phyloP scores from a whole-genome alignment of 2,329 filamentous ascomycete species.

The Microsporum ferrugineum region DNA sequence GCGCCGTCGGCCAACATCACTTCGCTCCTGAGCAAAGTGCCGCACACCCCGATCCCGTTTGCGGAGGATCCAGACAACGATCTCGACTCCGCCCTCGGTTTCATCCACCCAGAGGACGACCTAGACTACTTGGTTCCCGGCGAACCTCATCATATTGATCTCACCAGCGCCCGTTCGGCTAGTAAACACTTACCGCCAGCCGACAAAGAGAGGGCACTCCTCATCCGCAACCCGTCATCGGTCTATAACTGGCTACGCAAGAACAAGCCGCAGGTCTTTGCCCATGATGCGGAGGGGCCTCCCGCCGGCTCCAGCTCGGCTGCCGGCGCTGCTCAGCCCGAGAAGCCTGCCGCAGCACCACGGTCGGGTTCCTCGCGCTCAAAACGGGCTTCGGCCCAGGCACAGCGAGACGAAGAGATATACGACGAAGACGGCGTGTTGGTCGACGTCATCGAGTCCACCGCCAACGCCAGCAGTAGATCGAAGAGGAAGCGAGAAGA shows the following conservation, averaged over 20 bases:
- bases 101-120: slow-evolving; percentile 35
- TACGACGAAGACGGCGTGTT: slow-evolving; percentile 35
- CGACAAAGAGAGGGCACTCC: slow-evolving; percentile 44
- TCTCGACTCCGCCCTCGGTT: slow-evolving; percentile 29
- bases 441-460: slow-evolving; percentile 25
- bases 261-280: slow-evolving; percentile 71
- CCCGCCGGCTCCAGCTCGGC: slow-evolving; percentile 13
- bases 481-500: slow-evolving; percentile 39
- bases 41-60: slow-evolving; percentile 21
- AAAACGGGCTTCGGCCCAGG: slow-evolving; percentile 28
- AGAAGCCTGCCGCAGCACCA: slow-evolving; percentile 30
- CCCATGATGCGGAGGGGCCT: slow-evolving; percentile 57
- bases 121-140: slow-evolving; percentile 26
- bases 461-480: slow-evolving; percentile 21
- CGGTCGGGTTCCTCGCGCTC: slow-evolving; percentile 33
- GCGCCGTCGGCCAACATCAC: slow-evolving; percentile 26
- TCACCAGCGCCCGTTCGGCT: slow-evolving; percentile 39
- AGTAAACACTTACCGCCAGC: slow-evolving; percentile 23
- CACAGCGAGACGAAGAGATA: slow-evolving; percentile 30
- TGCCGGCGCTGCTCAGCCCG: slow-evolving; percentile 10
- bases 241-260: slow-evolving; percentile 93
- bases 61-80: slow-evolving; percentile 15
- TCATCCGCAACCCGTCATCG: slow-evolving; percentile 69
- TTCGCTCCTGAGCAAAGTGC: slow-evolving; percentile 21
- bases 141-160: slow-evolving; percentile 17